phyloP scores from a whole-genome alignment of 441 rosid species.

The Metrosideros polymorpha region DNA sequence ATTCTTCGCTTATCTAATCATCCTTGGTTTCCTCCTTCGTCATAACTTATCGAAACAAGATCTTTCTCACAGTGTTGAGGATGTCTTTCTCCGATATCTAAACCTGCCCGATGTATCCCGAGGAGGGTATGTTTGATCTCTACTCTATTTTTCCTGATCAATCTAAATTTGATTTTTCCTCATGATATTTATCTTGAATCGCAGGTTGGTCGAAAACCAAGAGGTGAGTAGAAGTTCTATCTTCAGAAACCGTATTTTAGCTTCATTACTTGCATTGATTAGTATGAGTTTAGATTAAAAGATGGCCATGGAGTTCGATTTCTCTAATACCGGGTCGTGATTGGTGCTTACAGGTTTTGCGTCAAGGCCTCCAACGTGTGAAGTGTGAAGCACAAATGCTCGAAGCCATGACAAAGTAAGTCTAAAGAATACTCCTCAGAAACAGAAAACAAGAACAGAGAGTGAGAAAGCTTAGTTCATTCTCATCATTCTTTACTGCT shows the following conservation, averaged over 20 bases:
- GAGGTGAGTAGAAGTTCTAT: background rate
- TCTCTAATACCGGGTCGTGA: background rate
- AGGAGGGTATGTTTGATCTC: conserved; percentile 1
- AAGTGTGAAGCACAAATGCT: conserved; percentile 15
- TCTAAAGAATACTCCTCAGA: background rate
- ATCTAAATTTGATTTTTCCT: background rate
- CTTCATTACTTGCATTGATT: background rate
- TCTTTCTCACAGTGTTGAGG: conserved; percentile 12
- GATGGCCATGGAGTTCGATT: background rate
- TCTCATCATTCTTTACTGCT: background rate
- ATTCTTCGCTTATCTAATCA: background rate
- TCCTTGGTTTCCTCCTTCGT: background rate
- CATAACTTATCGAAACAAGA: background rate
- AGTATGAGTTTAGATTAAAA: background rate
- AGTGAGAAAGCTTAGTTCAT: background rate
- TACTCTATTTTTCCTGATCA: background rate
- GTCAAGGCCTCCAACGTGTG: conserved; percentile 6
- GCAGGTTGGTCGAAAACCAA: background rate
- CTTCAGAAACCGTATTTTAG: background rate
- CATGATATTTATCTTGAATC: background rate
- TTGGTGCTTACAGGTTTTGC: conserved; percentile 1
- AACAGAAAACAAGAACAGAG: background rate
- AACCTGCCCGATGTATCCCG: background rate
- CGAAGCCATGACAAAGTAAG: conserved; percentile 13
- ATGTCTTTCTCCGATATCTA: conserved; percentile 21